Evolutionary conservation across 2,329 filamentous ascomycete genomes (phyloP).

Genomic region (Monilinia vaccinii-corymbosi): DNA sequence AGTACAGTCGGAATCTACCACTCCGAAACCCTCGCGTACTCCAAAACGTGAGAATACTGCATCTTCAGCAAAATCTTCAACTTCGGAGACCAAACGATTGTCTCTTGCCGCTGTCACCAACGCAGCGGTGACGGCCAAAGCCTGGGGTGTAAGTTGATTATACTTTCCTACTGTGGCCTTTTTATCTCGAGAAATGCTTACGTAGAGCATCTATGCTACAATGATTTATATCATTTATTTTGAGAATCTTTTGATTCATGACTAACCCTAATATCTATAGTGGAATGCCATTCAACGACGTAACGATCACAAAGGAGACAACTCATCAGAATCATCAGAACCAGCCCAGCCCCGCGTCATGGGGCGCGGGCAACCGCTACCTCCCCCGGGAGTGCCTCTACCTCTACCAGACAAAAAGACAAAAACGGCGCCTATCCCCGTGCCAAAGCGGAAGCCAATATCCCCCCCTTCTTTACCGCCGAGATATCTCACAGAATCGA

Average conservation of each 20-base stretch:
- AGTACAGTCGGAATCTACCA: conserved; percentile 33
- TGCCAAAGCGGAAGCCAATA: conserved; percentile 58
- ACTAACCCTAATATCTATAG: not conserved
- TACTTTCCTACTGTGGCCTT: not conserved
- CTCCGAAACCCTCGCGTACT: conserved; percentile 34
- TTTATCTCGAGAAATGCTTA: not conserved
- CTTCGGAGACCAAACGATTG: conserved; percentile 36
- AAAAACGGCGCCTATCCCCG: conserved; percentile 46
- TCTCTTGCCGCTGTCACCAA: conserved; percentile 47
- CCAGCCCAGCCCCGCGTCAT: conserved; percentile 55
- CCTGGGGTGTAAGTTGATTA: conserved; percentile 38
- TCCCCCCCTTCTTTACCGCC: conserved; percentile 31
- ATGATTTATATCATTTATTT: not conserved
- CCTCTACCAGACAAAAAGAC: conserved; percentile 57
- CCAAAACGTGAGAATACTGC: conserved; percentile 30
- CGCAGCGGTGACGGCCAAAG: conserved; percentile 45
- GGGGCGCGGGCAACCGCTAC: conserved; percentile 72
- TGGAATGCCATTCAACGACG: conserved; percentile 46
- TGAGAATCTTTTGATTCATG: not conserved
- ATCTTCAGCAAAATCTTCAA: conserved; percentile 22
- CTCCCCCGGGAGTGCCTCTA: conserved; percentile 70
- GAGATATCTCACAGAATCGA: conserved; percentile 14
- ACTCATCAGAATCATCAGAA: conserved; percentile 18
- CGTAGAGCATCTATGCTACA: not conserved
- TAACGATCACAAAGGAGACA: conserved; percentile 28